Conservation (phyloP, 2,329 filamentous ascomycete species). For the Penicillium sp. region DNA sequence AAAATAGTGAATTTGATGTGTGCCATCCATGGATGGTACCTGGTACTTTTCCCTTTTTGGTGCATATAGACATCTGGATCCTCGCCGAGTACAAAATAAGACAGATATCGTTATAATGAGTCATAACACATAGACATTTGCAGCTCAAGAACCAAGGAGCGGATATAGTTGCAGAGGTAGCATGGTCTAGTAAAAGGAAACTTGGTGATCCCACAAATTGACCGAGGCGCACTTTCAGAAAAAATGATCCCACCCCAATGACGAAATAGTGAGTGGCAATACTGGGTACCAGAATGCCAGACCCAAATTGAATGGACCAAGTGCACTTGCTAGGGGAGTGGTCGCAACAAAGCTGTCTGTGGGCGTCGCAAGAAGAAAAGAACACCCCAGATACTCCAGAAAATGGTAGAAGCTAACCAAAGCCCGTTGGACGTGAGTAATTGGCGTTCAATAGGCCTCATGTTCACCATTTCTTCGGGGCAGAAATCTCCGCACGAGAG, state of each 20-base stretch:
- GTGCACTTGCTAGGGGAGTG: background rate
- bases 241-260: background rate
- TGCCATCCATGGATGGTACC: background rate
- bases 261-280: background rate
- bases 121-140: background rate
- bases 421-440: background rate
- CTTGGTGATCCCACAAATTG: background rate
- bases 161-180: background rate
- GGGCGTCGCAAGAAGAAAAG: background rate
- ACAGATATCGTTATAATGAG: background rate
- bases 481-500: conserved; percentile 49
- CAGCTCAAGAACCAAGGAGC: background rate
- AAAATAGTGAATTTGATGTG: background rate
- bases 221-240: background rate
- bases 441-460: background rate
- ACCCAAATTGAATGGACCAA: background rate
- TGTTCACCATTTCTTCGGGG: conserved; percentile 48
- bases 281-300: background rate
- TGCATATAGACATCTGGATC: background rate
- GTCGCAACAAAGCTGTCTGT: background rate
- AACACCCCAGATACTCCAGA: background rate
- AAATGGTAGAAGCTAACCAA: background rate
- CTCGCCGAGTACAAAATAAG: background rate
- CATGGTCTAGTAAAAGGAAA: background rate
- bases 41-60: background rate